phyloP scores from a whole-genome alignment of 2,329 filamentous ascomycete species.

The Xylaria hypoxylon region DNA sequence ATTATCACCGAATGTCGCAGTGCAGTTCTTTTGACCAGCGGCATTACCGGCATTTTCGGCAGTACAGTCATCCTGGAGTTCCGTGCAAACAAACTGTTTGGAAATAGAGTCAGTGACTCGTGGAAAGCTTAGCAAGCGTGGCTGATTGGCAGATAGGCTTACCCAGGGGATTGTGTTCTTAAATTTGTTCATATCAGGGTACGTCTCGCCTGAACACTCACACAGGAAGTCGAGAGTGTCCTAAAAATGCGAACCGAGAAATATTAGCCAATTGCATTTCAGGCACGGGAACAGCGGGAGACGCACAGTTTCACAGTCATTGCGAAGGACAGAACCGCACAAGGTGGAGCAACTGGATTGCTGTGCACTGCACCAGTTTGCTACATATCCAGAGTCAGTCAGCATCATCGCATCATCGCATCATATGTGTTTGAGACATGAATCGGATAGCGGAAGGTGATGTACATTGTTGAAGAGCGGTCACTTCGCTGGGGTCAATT shows the following conservation, averaged over 20 bases:
- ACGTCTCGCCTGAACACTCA: conserved; percentile 61
- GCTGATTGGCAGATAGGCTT: conserved; percentile 28
- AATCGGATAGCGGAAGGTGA: not conserved
- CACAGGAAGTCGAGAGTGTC: conserved; percentile 60
- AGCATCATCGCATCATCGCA: not conserved
- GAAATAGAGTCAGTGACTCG: conserved; percentile 36
- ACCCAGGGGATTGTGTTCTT: conserved; percentile 60
- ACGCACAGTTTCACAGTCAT: conserved; percentile 62
- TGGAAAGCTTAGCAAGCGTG: not conserved
- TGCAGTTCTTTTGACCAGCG: conserved; percentile 62
- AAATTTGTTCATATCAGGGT: conserved; percentile 66
- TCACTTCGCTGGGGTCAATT: conserved; percentile 54
- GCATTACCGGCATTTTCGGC: conserved; percentile 55
- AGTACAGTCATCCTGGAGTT: conserved; percentile 63
- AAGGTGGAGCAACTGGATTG: conserved; percentile 62
- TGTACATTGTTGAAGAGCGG: conserved; percentile 55
- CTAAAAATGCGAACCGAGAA: conserved; percentile 15
- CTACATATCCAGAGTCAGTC: conserved; percentile 47
- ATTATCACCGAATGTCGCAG: conserved; percentile 57
- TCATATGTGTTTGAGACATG: conserved; percentile 12
- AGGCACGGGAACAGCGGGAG: conserved; percentile 21
- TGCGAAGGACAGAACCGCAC: conserved; percentile 57
- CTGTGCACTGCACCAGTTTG: conserved; percentile 64
- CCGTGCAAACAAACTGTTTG: conserved; percentile 62
- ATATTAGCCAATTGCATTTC: conserved; percentile 14